phyloP scores from a whole-genome alignment of 768 basidiomycete species.

The Hypholoma sublateritium region DNA sequence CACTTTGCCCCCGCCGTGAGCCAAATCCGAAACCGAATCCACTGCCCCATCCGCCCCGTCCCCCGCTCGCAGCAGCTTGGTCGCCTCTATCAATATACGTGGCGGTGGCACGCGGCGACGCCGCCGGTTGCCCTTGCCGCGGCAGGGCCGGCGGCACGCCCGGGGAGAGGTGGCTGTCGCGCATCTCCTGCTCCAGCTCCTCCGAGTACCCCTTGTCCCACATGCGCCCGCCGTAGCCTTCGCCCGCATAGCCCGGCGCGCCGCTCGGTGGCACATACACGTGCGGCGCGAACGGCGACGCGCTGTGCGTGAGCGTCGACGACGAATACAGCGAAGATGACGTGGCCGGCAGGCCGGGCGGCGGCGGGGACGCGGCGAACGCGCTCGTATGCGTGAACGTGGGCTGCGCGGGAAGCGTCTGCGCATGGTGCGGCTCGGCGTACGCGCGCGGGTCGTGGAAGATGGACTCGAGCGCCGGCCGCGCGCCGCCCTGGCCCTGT shows the following conservation, averaged over 20 bases:
- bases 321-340: conserved; percentile 3
- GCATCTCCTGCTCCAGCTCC: conserved; percentile 19
- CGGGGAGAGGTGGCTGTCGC: not conserved
- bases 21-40: conserved; percentile 20
- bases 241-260: conserved; percentile 79
- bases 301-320: conserved; percentile 14
- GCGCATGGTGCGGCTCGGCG: conserved; percentile 2
- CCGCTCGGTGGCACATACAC: conserved; percentile 47
- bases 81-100: not conserved
- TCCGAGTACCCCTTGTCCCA: conserved; percentile 72
- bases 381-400: conserved; percentile 16
- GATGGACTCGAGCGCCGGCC: conserved; percentile 14
- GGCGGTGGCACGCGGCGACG: not conserved
- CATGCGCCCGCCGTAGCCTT: conserved; percentile 36
- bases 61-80: not conserved
- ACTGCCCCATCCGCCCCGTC: conserved; percentile 18
- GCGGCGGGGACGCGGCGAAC: conserved; percentile 7
- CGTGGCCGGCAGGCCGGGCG: not conserved
- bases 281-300: conserved; percentile 44
- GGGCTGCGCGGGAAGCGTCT: conserved; percentile 4
- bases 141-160: not conserved
- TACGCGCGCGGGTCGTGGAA: conserved; percentile 5
- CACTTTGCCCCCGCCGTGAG: conserved; percentile 11
- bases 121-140: not conserved
- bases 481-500: not conserved